Evolutionary conservation across 306 rosid species (phyloP).

Genomic region (Acmispon strigosus): DNA sequence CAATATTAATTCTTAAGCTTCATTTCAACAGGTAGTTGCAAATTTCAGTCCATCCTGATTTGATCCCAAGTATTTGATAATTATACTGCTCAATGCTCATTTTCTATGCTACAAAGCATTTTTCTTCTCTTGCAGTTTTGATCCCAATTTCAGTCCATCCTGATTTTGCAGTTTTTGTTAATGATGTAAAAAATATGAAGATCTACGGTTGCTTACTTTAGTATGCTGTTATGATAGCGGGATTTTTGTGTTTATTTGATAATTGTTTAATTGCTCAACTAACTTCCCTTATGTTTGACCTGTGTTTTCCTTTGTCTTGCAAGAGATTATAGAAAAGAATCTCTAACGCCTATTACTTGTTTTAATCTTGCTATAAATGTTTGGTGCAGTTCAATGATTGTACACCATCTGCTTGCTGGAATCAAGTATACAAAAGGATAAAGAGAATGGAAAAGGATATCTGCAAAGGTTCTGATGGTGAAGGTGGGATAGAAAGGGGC

Average conservation of each 20-base stretch:
- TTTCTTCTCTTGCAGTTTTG: too few relatives aligned
- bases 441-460: constrained; percentile 39
- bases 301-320: constrained; percentile 7
- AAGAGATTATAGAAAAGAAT: constrained; percentile 10
- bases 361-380: not conserved
- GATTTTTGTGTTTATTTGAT: constrained; percentile 7
- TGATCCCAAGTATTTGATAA: too few relatives aligned
- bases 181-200: not conserved
- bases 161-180: not conserved
- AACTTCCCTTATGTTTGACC: not conserved
- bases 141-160: too few relatives aligned
- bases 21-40: constrained; percentile 62
- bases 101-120: too few relatives aligned
- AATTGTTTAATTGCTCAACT: not conserved
- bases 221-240: not conserved
- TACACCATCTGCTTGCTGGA: constrained; percentile 93
- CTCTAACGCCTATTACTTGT: not conserved
- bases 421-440: constrained; percentile 67
- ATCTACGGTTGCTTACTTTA: not conserved
- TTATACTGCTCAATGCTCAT: too few relatives aligned
- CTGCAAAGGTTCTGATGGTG: constrained; percentile 47
- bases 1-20: constrained; percentile 2
- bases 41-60: too few relatives aligned
- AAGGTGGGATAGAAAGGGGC: constrained; percentile 34
- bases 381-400: constrained; percentile 61